Conservation (phyloP, 2,329 filamentous ascomycete genomes). For the Ceratocystis cubensis region DNA sequence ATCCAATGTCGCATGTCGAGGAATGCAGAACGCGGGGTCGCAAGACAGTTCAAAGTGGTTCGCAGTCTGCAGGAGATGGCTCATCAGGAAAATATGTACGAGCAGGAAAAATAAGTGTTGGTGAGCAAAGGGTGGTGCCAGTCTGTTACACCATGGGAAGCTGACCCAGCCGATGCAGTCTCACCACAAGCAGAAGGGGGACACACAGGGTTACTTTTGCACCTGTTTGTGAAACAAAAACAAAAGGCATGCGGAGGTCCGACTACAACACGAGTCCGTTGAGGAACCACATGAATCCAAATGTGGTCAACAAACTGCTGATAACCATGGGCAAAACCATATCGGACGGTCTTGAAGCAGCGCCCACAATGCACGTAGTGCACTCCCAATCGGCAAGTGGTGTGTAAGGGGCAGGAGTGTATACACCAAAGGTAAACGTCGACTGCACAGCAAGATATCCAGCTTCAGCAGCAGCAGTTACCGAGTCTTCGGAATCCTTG, state of each 20-base stretch:
- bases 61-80: background rate
- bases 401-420: constrained; percentile 40
- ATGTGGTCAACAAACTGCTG: constrained; percentile 41
- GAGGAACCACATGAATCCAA: constrained; percentile 54
- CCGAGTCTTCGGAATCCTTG: constrained; percentile 42
- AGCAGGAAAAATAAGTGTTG: background rate
- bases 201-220: background rate
- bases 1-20: background rate
- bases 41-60: background rate
- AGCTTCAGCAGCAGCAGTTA: constrained; percentile 39
- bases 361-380: constrained; percentile 43
- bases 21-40: background rate
- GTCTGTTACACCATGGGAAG: background rate
- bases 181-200: background rate
- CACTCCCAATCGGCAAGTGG: constrained; percentile 42
- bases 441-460: constrained; percentile 43
- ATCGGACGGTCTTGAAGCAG: constrained; percentile 1
- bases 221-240: background rate
- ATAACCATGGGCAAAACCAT: constrained; percentile 23
- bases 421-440: constrained; percentile 46
- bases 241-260: background rate
- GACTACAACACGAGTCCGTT: constrained; percentile 35
- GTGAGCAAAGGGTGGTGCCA: background rate
- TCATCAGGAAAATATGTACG: constrained; percentile 14
- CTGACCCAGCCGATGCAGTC: background rate